Conservation (phyloP, 352 stramenopile species). For the Lagenidium giganteum region DNA sequence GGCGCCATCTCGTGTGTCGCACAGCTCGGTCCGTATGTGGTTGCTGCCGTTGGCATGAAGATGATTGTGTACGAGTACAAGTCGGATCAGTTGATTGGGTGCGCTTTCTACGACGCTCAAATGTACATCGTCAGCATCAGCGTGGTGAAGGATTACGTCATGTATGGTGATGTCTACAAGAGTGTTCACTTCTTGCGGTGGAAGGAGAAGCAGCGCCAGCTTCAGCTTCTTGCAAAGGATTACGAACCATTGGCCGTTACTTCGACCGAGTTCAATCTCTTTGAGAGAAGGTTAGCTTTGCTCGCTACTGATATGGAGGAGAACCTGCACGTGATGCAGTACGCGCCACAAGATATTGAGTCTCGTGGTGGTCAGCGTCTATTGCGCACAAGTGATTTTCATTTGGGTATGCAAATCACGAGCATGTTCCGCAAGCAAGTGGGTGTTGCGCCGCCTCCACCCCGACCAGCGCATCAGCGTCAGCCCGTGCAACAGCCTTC, state of each 20-base stretch:
- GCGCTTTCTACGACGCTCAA: conserved; percentile 84
- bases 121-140: conserved; percentile 84
- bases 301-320: conserved; percentile 78
- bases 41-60: conserved; percentile 83
- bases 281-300: conserved; percentile 67
- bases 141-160: conserved; percentile 82
- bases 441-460: conserved; percentile 4
- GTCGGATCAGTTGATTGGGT: conserved; percentile 80
- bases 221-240: conserved; percentile 81
- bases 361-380: conserved; percentile 78
- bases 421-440: conserved; percentile 81
- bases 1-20: conserved; percentile 73
- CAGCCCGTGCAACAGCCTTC: not conserved
- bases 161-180: conserved; percentile 88
- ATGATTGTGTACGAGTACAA: conserved; percentile 89
- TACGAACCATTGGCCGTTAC: conserved; percentile 79
- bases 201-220: conserved; percentile 76
- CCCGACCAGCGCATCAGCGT: not conserved
- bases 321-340: conserved; percentile 87
- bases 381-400: conserved; percentile 77
- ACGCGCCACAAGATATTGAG: conserved; percentile 78
- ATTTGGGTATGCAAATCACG: conserved; percentile 71
- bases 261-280: conserved; percentile 78
- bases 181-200: conserved; percentile 85
- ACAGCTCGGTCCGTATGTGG: conserved; percentile 75